Conservation (phyloP, 805 yeast genomes). For the Alloascoidea africana region DNA sequence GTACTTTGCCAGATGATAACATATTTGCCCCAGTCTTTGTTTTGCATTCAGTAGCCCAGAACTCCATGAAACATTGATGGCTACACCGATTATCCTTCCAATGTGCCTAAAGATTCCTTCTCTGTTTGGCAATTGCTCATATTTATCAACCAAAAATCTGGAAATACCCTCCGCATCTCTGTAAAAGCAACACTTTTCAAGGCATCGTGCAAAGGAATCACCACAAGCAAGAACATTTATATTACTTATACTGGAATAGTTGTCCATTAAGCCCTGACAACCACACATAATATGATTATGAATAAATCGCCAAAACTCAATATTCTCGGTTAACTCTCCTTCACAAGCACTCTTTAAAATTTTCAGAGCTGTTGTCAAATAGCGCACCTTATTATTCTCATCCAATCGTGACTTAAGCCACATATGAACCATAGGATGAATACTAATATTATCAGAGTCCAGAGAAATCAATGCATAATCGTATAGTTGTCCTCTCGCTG, state of each 20-base stretch:
- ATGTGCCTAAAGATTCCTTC: too few species aligned
- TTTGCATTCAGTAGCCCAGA: not conserved
- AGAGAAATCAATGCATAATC: not conserved
- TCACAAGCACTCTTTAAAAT: not conserved
- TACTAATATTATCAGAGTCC: not conserved
- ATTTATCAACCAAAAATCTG: not conserved
- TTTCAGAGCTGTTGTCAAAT: not conserved
- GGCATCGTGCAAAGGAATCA: not conserved
- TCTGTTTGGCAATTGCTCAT: not conserved
- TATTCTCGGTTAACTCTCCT: not conserved
- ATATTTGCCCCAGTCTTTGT: not conserved
- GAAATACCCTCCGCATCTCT: not conserved
- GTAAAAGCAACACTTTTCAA: not conserved
- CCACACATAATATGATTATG: not conserved
- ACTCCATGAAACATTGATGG: too few species aligned
- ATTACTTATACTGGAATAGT: not conserved
- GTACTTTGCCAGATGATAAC: not conserved
- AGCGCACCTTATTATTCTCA: not conserved
- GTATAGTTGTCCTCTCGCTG: too few species aligned
- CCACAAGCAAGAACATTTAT: not conserved
- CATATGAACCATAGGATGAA: not conserved
- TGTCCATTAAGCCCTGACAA: not conserved
- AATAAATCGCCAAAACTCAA: not conserved
- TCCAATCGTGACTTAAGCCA: conserved; percentile 1
- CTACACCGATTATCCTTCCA: too few species aligned